phyloP scores from a whole-genome alignment of 352 stramenopile species.

The Pythium scleroteichum region DNA sequence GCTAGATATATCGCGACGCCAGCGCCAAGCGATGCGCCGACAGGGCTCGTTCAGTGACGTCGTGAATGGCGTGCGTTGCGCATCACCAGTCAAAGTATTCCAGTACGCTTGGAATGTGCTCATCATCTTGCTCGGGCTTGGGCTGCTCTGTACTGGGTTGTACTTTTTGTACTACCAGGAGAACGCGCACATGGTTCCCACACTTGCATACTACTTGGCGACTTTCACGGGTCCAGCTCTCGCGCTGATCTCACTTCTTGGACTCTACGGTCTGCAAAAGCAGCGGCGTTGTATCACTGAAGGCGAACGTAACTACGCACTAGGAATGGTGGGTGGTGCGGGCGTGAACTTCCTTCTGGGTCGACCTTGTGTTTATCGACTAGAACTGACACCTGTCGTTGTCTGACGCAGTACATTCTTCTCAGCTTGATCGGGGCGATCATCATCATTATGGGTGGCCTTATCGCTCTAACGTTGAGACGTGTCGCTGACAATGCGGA shows the following conservation, averaged over 20 bases:
- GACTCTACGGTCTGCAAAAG: slow-evolving; percentile 52
- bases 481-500: slow-evolving; percentile 38
- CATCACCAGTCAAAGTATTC: slow-evolving; percentile 36
- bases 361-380: no score
- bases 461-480: slow-evolving; percentile 45
- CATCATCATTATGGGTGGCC: slow-evolving; percentile 50
- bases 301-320: slow-evolving; percentile 54
- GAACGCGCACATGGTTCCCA: slow-evolving; percentile 50
- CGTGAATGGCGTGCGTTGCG: slow-evolving; percentile 33
- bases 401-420: slow-evolving; percentile 41
- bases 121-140: slow-evolving; percentile 49
- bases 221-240: slow-evolving; percentile 48
- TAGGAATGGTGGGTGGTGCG: slow-evolving; percentile 55
- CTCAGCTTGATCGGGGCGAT: slow-evolving; percentile 40
- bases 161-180: slow-evolving; percentile 67
- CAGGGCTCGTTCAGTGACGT: slow-evolving; percentile 43
- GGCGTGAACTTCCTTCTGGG: no score
- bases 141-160: slow-evolving; percentile 50
- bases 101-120: slow-evolving; percentile 61
- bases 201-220: slow-evolving; percentile 51
- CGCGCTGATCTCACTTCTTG: slow-evolving; percentile 41
- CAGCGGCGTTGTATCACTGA: slow-evolving; percentile 55
- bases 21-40: slow-evolving; percentile 34
- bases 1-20: slow-evolving; percentile 33
- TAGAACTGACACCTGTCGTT: background rate